A percentile compares a stretch with the other conserved stretches of the same genome.
Conservation (phyloP, 108 stramenopile genomes). For the Seminavis robusta region DNA sequence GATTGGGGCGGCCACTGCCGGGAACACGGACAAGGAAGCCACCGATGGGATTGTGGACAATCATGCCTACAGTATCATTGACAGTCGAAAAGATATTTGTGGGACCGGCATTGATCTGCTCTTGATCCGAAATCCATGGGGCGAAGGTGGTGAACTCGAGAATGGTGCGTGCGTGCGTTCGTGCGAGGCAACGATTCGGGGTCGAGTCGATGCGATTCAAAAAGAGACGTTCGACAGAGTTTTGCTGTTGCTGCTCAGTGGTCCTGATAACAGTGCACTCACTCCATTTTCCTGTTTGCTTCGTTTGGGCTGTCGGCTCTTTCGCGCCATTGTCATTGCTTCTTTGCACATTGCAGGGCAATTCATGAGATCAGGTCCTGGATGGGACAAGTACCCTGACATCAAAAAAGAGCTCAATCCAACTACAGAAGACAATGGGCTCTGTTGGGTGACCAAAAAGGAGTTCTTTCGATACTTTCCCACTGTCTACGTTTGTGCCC, state of each 20-base stretch:
- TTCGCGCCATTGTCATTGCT: too few species aligned
- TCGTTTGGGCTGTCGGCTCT: too few species aligned
- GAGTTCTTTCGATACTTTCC: conserved; percentile 21
- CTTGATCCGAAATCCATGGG: conserved; percentile 24
- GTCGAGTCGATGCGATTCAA: too few species aligned
- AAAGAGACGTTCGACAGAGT: too few species aligned
- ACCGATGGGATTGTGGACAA: conserved; percentile 24
- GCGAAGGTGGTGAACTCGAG: conserved; percentile 19
- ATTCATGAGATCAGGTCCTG: too few species aligned
- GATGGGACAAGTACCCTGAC: too few species aligned
- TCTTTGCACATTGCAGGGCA: too few species aligned
- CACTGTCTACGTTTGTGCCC: conserved; percentile 12
- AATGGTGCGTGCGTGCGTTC: too few species aligned
- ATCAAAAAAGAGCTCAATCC: conserved; percentile 12
- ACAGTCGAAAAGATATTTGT: neutral
- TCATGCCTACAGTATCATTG: conserved; percentile 11
- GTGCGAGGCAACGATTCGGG: too few species aligned
- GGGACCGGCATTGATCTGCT: conserved; percentile 21
- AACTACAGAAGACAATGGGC: conserved; percentile 9
- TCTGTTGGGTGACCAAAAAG: conserved; percentile 22
- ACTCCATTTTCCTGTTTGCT: too few species aligned
- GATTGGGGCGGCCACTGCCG: conserved; percentile 22
- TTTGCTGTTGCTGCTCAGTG: too few species aligned
- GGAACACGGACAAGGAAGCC: conserved; percentile 18
- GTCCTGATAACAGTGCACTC: too few species aligned